These are phyloP conservation scores for Suhomyces coccinellae DNA, from an alignment of 1,139 yeast species.

Conservation along the genomic window DNA sequence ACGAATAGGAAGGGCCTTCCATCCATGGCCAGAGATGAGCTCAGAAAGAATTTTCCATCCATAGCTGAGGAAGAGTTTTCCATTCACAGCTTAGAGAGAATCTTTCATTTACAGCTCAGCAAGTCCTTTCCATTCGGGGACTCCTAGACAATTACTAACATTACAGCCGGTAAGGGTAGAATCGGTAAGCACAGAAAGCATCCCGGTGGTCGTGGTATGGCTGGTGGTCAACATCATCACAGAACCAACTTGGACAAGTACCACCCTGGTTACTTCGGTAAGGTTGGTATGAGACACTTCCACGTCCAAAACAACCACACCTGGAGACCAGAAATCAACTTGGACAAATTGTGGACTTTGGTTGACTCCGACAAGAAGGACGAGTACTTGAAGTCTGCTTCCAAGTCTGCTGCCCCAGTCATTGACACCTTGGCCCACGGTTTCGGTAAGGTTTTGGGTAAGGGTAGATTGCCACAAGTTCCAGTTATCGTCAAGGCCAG, in stretches of 20 bases:
- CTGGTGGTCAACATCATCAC: conserved; percentile 99
- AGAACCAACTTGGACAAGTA: conserved; percentile 99
- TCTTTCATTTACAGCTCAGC: background rate
- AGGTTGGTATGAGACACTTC: conserved; percentile 99
- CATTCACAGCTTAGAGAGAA: background rate
- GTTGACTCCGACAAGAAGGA: conserved; percentile 95
- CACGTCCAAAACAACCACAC: conserved; percentile 94
- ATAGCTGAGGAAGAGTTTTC: background rate
- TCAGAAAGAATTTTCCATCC: background rate
- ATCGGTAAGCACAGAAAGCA: conserved; percentile 99
- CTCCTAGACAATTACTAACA: conserved; percentile 32
- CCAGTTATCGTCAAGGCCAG: conserved; percentile 99
- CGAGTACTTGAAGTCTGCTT: conserved; percentile 83
- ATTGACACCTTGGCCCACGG: conserved; percentile 99
- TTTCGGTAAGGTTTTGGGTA: conserved; percentile 99
- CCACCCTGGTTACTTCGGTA: conserved; percentile 99
- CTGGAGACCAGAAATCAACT: conserved; percentile 98
- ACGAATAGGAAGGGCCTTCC: background rate
- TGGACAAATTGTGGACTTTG: conserved; percentile 98
- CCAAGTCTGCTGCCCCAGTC: conserved; percentile 94
- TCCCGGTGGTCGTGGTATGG: conserved; percentile 99
- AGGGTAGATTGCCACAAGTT: conserved; percentile 96
- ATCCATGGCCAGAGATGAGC: conserved; percentile 5
- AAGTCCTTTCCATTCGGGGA: background rate
- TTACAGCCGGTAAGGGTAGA: conserved; percentile 99